Evolutionary conservation across 208 protist species (phyloP).

Genomic region (Endotrypanum monterogeii): DNA sequence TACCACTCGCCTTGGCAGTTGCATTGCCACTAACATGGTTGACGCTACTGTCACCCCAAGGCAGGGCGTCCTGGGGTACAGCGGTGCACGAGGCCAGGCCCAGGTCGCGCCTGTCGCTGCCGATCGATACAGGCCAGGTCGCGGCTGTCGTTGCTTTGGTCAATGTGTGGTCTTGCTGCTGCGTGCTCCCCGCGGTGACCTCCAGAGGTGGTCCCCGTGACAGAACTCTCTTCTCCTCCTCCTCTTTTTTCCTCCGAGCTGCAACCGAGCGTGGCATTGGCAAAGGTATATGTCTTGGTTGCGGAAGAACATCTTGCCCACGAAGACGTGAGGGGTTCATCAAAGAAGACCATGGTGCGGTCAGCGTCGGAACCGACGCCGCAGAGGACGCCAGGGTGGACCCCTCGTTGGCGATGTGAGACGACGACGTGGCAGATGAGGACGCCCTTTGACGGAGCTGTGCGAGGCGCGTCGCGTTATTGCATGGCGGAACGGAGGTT

Average conservation of each 20-base stretch:
- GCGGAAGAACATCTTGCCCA: background rate
- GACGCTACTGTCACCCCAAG: background rate
- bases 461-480: conserved; percentile 1
- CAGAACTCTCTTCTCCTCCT: background rate
- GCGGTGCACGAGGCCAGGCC: background rate
- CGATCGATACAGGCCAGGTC: conserved; percentile 13
- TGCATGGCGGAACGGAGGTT: background rate
- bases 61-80: too few species aligned
- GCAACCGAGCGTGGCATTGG: background rate
- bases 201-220: background rate
- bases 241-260: too few species aligned
- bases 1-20: conserved; percentile 1
- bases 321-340: background rate
- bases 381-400: background rate
- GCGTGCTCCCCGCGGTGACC: background rate
- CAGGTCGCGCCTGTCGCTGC: conserved; percentile 12
- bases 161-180: background rate
- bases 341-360: background rate
- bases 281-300: background rate
- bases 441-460: conserved; percentile 15
- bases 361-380: background rate
- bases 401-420: too few species aligned
- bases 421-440: background rate
- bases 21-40: background rate
- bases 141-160: background rate